Evolutionary conservation across 805 yeast species (phyloP).

Genomic region (Wickerhamiella allomyrinae): DNA sequence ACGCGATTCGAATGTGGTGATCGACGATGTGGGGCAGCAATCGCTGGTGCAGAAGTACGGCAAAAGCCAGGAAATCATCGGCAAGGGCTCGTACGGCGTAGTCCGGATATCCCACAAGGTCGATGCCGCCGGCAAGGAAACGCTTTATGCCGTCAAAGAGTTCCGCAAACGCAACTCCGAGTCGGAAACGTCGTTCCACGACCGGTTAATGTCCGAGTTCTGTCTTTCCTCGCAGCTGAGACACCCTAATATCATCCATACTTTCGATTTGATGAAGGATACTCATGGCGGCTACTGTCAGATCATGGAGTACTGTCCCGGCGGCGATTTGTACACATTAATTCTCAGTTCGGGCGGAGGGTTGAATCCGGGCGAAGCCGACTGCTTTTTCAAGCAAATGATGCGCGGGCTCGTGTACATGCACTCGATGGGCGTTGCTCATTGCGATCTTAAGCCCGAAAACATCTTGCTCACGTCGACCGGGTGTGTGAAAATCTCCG

Average conservation of each 20-base stretch:
- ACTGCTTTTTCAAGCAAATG: constrained; percentile 80
- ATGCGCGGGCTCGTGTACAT: constrained; percentile 69
- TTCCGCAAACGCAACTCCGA: constrained; percentile 50
- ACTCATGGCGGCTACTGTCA: constrained; percentile 61
- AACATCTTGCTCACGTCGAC: constrained; percentile 55
- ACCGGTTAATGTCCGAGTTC: constrained; percentile 78
- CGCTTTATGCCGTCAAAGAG: constrained; percentile 63
- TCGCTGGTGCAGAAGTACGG: constrained; percentile 85
- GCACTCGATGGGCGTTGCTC: constrained; percentile 88
- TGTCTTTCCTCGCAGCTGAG: constrained; percentile 68
- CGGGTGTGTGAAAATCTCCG: constrained; percentile 60
- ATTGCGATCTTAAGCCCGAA: constrained; percentile 85
- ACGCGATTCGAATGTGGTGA: constrained; percentile 2
- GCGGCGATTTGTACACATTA: constrained; percentile 61
- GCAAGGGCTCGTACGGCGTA: constrained; percentile 88
- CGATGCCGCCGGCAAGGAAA: constrained; percentile 28
- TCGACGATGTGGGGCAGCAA: constrained; percentile 21
- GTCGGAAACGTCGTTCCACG: constrained; percentile 40
- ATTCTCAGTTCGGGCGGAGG: constrained; percentile 39
- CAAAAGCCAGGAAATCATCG: constrained; percentile 85
- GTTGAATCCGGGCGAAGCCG: constrained; percentile 55
- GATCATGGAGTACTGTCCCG: constrained; percentile 91
- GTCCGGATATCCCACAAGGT: constrained; percentile 70
- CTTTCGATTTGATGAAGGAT: constrained; percentile 67
- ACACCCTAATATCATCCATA: constrained; percentile 62